Base-by-base conservation (phyloP, 2,329 filamentous ascomycete species). In the Colletotrichum tabaci region DNA sequence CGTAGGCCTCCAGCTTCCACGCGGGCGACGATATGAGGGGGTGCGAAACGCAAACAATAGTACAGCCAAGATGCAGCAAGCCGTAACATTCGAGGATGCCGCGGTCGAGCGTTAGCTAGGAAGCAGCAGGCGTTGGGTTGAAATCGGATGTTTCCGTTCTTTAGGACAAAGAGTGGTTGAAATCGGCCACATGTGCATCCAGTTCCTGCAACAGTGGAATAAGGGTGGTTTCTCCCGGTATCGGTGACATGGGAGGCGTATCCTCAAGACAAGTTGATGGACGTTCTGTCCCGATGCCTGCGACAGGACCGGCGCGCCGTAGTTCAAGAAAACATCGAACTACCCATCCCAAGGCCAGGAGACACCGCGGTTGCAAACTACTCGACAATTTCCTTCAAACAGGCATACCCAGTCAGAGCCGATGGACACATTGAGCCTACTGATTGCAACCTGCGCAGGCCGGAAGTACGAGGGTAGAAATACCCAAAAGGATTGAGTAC, bases 171-270 rank as follows among this genome's bases (percentile, higher is more conserved):
- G 21, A 16, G 18, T 18, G 21, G n/a, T 13, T 4, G 30, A 8
- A 12, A 5, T 46, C 16, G 15, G 9, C 16, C 50, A 53, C 26
- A 30, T 18, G 15, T 18, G 18, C 42, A 26, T 35, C 44, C 15
- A 47, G 18, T 21, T 47, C 9, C 21, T 16, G 60, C 60, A 10
- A 18, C 35, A 10, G 44, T 21, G 55, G 53, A 60, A 44, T 30
- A 52, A 60, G 35, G 60, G 60, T 66, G 35, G 60, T 21, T 30
- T 49, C 23, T n/a, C 53, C 42, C 7, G 53, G 15, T 13, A 40
- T 21, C 21, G 40, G 21, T 40, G 23, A 42, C 38, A n/a, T 15
- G 21, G 26, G 56, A 26, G 42, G 15, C 56, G 13, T 7, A 40
- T n/a, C 7, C 8, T 2, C 13, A 15, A 12, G 21, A 26, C 13